Conservation (phyloP, 148 eudicot species). For the Fagopyrum homotropicum region DNA sequence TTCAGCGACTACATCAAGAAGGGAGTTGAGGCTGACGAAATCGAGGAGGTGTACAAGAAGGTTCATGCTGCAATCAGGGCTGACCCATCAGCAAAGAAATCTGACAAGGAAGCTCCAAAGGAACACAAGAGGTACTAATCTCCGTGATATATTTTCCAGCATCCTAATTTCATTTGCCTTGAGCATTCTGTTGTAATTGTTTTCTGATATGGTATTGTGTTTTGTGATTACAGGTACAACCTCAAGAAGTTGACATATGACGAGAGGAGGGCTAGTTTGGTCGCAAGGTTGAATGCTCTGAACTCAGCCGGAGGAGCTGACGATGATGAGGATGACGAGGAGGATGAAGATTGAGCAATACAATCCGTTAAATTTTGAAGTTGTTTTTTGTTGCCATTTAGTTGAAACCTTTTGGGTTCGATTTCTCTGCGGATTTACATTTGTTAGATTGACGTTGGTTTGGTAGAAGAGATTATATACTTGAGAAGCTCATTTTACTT, state of each 20-base stretch:
- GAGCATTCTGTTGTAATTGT: not conserved
- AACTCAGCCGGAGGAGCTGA: conserved; percentile 47
- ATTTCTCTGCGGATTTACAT: not conserved
- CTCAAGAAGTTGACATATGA: conserved; percentile 74
- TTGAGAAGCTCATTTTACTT: not conserved
- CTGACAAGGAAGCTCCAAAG: conserved; percentile 13
- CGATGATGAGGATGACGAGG: conserved; percentile 47
- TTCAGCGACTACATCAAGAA: conserved; percentile 17
- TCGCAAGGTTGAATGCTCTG: conserved; percentile 60
- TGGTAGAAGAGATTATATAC: conserved; percentile 3
- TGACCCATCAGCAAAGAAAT: conserved; percentile 16
- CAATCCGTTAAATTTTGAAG: not conserved
- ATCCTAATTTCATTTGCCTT: too few species aligned
- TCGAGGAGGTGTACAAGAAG: conserved; percentile 19
- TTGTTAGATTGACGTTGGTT: not conserved
- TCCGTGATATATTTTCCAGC: not conserved
- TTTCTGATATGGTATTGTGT: not conserved
- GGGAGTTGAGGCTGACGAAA: conserved; percentile 11
- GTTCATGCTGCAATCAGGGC: conserved; percentile 22
- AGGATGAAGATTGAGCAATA: conserved; percentile 29
- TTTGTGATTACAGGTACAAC: conserved; percentile 40
- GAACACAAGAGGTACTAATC: conserved; percentile 16
- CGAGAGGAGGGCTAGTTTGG: conserved; percentile 60
- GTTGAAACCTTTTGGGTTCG: not conserved
- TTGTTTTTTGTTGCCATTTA: not conserved